Evolutionary conservation across 148 eudicot species (phyloP).

Genomic region (Rhododendron ovatum): DNA sequence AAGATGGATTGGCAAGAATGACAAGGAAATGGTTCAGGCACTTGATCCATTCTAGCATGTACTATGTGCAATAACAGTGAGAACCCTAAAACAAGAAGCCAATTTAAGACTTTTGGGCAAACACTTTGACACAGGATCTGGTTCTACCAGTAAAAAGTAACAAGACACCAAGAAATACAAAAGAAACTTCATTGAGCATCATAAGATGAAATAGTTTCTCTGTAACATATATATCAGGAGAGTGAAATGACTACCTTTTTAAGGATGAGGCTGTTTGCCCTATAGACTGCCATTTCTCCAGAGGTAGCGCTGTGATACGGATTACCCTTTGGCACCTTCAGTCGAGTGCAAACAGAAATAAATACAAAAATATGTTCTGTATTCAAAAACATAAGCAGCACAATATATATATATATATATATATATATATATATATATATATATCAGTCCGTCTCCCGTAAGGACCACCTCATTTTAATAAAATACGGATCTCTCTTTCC

Average conservation of each 20-base stretch:
- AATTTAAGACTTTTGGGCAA: background rate
- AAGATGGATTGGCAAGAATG: background rate
- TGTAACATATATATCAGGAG: constrained; percentile 1
- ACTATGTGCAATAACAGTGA: background rate
- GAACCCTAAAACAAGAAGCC: background rate
- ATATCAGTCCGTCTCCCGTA: no score
- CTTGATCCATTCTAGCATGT: background rate
- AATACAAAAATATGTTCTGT: background rate
- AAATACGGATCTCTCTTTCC: no score
- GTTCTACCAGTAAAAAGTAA: background rate
- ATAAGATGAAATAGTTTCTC: background rate
- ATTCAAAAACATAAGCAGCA: background rate
- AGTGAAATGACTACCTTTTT: constrained; percentile 46
- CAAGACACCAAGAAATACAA: background rate
- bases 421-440: no score
- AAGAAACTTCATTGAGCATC: background rate
- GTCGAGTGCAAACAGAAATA: constrained; percentile 7
- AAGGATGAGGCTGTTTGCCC: constrained; percentile 78
- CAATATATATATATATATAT: no score
- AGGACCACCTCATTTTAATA: no score
- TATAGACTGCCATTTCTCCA: constrained; percentile 87
- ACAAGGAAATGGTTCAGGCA: background rate
- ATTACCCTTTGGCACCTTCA: constrained; percentile 92
- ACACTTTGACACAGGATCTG: background rate
- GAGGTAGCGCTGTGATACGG: constrained; percentile 99